These are phyloP conservation scores for Penicillium sp. DNA, from an alignment of 2,329 filamentous ascomycete species.

Conservation along the genomic window DNA sequence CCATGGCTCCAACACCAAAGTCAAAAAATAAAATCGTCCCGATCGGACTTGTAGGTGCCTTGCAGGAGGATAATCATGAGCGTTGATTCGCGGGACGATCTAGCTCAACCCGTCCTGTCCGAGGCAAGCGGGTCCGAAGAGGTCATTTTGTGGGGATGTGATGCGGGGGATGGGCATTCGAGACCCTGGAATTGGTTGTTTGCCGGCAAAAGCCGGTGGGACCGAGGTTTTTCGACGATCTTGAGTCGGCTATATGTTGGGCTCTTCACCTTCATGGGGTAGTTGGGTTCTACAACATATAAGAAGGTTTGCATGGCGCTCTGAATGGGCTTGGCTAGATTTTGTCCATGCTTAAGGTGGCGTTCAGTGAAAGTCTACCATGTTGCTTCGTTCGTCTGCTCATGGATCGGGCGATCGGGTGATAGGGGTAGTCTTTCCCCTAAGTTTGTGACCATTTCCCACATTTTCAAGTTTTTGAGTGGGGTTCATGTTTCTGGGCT, in stretches of 20 bases:
- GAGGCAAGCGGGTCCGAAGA: slow-evolving; percentile 1
- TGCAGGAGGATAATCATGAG: background rate
- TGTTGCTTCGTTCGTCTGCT: background rate
- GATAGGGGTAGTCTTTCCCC: background rate
- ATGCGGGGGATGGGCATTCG: slow-evolving; percentile 1
- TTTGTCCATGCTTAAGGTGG: slow-evolving; percentile 3
- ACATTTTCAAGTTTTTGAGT: background rate
- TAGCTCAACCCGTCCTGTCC: background rate
- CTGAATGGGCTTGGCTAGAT: slow-evolving; percentile 1
- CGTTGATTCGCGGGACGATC: background rate
- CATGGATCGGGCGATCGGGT: background rate
- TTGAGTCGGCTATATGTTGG: slow-evolving; percentile 2
- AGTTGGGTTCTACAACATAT: background rate
- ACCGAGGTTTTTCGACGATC: background rate
- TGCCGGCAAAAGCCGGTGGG: background rate
- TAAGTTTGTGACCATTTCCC: background rate
- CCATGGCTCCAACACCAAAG: background rate
- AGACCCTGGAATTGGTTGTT: background rate
- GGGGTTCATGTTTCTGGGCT: background rate
- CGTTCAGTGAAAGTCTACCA: slow-evolving; percentile 4
- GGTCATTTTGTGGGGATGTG: slow-evolving; percentile 2
- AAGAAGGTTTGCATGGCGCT: slow-evolving; percentile 1
- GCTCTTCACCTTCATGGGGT: background rate
- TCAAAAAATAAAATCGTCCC: background rate
- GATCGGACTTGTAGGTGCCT: background rate